Base-by-base conservation (phyloP, 139 green algal genomes). In the Diplosphaera chodatii region DNA sequence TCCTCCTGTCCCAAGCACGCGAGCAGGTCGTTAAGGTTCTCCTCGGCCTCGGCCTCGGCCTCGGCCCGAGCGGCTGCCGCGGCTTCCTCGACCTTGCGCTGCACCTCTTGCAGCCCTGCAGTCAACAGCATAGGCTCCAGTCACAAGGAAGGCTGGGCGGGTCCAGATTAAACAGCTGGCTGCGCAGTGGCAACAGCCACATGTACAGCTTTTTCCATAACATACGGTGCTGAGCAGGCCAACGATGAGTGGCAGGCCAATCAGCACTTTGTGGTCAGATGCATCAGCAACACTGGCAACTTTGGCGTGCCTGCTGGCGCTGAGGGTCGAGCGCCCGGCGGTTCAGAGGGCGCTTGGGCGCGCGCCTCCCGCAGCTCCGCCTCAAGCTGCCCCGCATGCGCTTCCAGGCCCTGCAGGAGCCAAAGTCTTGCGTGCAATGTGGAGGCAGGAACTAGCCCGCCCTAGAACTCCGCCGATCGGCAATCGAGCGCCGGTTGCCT, bases 1-100 rank as follows among this genome's bases (percentile, higher is more conserved):
- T 89, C 78, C 74, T 88, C 86, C 78, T 96, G 86, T 30, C 91
- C 91, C 29, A 97, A 69, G 73, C 92, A 97, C 21, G 90, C 89
- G 28, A 97, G 79, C 40, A 97, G 68, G 64, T 97, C 92, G 1
- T 85, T 88, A 80, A 97, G 85, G 31, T 83, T 79, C 1, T 83
- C 78, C 20, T 92, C 88, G 13, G 68, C 80, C 64, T 93, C 85
- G 18, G 67, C 76, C 34, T 80, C 72, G 1, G 81, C 88, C 33
- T 75, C 82, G 30, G 72, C 70, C 20, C 33, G 30, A 8, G 66
- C 83, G 34, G 83, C 81, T 48, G 81, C 64, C 41, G 56, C 81
- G 1, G 70, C 74, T 25, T 73, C 78, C 33, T 77, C 71, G 15
- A 71, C 62, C 2, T 31, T 10, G 13, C 18, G 48, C 48, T 59